Conservation (phyloP, 192 early-diverging fungal genomes). For the Coemansia sp. region DNA sequence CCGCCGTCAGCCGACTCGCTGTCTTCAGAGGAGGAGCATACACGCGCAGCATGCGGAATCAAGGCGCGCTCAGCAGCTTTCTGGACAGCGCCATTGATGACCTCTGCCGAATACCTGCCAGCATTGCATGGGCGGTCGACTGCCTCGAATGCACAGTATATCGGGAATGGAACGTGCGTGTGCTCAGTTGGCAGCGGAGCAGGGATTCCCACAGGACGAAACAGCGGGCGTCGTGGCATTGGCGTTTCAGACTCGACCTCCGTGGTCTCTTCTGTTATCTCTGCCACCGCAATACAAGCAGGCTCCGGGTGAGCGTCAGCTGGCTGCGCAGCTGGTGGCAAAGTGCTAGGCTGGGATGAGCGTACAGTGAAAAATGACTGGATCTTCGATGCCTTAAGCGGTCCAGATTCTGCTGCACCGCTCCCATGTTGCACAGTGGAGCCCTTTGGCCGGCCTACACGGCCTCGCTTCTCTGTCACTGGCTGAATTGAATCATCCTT, state of each 20-base stretch:
- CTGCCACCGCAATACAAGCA: neutral
- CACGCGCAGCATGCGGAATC: neutral
- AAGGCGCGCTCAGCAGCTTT: neutral
- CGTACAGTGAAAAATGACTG: constrained; percentile 43
- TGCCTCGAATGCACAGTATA: constrained; percentile 10
- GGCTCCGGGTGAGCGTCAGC: neutral
- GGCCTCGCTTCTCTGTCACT: constrained; percentile 16
- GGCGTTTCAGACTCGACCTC: neutral
- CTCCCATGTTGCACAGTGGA: neutral
- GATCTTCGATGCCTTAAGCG: constrained; percentile 22
- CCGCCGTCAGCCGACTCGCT: constrained; percentile 10
- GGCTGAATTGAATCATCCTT: neutral
- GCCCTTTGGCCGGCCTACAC: constrained; percentile 22
- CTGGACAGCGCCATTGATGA: constrained; percentile 1
- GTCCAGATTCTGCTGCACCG: neutral
- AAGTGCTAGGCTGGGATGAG: neutral
- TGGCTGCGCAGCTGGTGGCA: neutral
- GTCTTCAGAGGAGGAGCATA: neutral
- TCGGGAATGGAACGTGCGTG: constrained; percentile 34
- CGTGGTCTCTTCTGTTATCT: neutral
- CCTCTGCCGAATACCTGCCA: constrained; percentile 7
- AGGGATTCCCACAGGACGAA: constrained; percentile 23
- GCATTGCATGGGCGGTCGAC: neutral
- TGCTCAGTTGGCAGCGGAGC: constrained; percentile 35
- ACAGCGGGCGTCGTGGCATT: constrained; percentile 4